Percentiles rank a stretch among this genome's conserved stretches.
Conservation (phyloP, 1,284 basidiomycete species). For the Austroboletus novae-zelandiae region DNA sequence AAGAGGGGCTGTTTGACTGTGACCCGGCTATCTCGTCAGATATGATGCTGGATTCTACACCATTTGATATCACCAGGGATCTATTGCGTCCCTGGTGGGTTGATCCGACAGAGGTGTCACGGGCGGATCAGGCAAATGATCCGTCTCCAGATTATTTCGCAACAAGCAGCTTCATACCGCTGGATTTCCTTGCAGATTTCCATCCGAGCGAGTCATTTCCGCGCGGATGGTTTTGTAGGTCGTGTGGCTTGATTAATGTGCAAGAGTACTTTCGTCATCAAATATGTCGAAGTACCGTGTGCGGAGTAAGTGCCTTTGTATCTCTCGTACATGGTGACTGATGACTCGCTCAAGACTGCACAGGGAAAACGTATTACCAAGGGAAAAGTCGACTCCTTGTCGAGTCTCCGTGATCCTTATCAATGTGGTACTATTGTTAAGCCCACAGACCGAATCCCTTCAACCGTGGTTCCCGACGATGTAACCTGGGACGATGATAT, state of each 20-base stretch:
- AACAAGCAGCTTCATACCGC: slow-evolving; percentile 34
- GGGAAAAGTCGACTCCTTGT: slow-evolving; percentile 21
- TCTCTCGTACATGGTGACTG: slow-evolving; percentile 7
- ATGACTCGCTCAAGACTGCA: slow-evolving; percentile 16
- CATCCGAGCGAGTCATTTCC: slow-evolving; percentile 28
- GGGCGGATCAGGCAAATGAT: not conserved
- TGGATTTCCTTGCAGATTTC: slow-evolving; percentile 32
- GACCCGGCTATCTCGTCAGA: not conserved
- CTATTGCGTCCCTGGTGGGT: slow-evolving; percentile 28
- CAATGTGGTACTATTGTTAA: slow-evolving; percentile 24
- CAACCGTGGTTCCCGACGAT: slow-evolving; percentile 15
- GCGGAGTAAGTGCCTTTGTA: slow-evolving; percentile 26
- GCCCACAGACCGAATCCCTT: slow-evolving; percentile 30
- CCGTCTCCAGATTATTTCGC: slow-evolving; percentile 21
- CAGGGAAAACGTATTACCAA: not conserved
- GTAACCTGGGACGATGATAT: slow-evolving; percentile 29
- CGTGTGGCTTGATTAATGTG: slow-evolving; percentile 38
- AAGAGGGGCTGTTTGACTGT: slow-evolving; percentile 19
- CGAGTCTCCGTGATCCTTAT: slow-evolving; percentile 31
- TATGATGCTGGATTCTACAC: not conserved
- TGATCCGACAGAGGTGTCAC: slow-evolving; percentile 1
- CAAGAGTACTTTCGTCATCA: slow-evolving; percentile 38
- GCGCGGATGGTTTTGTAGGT: slow-evolving; percentile 39
- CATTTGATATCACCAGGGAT: not conserved
- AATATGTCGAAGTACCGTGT: slow-evolving; percentile 32